phyloP scores from a whole-genome alignment of 1,139 yeast genomes.

The Eremothecium sinecaudum region DNA sequence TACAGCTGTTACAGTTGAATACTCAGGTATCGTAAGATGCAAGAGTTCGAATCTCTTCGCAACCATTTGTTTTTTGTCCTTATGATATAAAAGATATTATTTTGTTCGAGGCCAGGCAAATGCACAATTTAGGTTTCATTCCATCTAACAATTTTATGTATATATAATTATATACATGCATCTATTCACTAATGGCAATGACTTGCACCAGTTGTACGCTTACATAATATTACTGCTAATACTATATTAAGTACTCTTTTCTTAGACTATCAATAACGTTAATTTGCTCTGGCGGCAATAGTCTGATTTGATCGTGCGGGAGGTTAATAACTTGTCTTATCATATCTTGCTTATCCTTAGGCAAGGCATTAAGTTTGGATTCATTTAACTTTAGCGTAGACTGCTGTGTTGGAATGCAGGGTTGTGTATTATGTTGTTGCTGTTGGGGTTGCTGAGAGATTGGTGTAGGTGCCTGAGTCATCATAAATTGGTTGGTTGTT shows the following conservation, averaged over 20 bases:
- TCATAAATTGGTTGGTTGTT: not conserved
- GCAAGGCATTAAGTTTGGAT: conserved; percentile 22
- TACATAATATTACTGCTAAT: too few relatives aligned
- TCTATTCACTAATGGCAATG: too few relatives aligned
- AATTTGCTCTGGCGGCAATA: conserved; percentile 52
- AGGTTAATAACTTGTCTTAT: conserved; percentile 55
- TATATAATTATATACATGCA: too few relatives aligned
- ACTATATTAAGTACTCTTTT: conserved; percentile 40
- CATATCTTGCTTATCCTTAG: conserved; percentile 51
- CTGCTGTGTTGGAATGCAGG: too few relatives aligned
- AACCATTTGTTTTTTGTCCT: conserved; percentile 15
- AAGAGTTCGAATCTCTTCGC: conserved; percentile 28
- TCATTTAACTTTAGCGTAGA: conserved; percentile 12
- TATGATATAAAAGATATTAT: too few relatives aligned
- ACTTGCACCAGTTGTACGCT: too few relatives aligned
- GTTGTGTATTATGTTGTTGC: too few relatives aligned
- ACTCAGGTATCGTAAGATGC: conserved; percentile 29
- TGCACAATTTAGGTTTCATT: too few relatives aligned
- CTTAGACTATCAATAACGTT: conserved; percentile 51
- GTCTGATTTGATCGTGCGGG: conserved; percentile 45
- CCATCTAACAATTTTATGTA: too few relatives aligned
- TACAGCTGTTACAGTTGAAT: conserved; percentile 12
- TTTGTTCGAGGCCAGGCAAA: too few relatives aligned
- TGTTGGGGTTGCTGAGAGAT: conserved; percentile 14
- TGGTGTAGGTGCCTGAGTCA: conserved; percentile 25